Percentiles rank a stretch among this genome's conserved stretches.
Evolutionary conservation across 2,329 filamentous ascomycete species (phyloP).

Genomic region (Hymenoscyphus linearis): DNA sequence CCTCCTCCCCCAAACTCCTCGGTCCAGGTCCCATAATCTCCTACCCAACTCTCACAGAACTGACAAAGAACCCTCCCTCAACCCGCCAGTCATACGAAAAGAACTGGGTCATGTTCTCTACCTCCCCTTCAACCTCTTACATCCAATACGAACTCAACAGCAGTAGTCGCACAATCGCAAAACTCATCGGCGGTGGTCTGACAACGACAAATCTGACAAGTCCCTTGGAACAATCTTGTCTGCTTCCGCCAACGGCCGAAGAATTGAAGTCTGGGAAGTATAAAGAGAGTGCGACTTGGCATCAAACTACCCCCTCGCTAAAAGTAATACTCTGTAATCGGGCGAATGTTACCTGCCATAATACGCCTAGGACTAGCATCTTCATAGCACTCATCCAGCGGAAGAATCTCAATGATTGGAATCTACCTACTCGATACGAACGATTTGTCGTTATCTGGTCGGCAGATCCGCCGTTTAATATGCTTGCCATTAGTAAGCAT

Average conservation of each 20-base stretch:
- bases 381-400: slow-evolving; percentile 35
- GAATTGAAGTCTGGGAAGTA: slow-evolving; percentile 13
- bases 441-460: slow-evolving; percentile 36
- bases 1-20: slow-evolving; percentile 19
- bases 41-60: slow-evolving; percentile 33
- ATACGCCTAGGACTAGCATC: slow-evolving; percentile 23
- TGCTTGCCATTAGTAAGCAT: slow-evolving; percentile 33
- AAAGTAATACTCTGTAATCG: slow-evolving; percentile 34
- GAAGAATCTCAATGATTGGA: slow-evolving; percentile 33
- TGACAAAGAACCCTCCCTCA: slow-evolving; percentile 34
- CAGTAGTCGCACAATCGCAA: slow-evolving; percentile 24
- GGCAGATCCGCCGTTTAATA: slow-evolving; percentile 32
- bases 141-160: slow-evolving; percentile 35
- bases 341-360: slow-evolving; percentile 23
- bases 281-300: slow-evolving; percentile 29
- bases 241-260: slow-evolving; percentile 12
- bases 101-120: slow-evolving; percentile 38
- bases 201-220: slow-evolving; percentile 24
- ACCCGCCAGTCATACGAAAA: slow-evolving; percentile 35
- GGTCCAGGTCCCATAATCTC: slow-evolving; percentile 23
- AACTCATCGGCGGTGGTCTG: slow-evolving; percentile 21
- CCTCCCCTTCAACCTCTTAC: slow-evolving; percentile 30
- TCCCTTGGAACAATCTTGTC: slow-evolving; percentile 17
- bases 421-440: slow-evolving; percentile 35
- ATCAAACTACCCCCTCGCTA: slow-evolving; percentile 36